These are phyloP conservation scores for Allium sativum DNA, from an alignment of 106 monocot species.

Conservation along the genomic window DNA sequence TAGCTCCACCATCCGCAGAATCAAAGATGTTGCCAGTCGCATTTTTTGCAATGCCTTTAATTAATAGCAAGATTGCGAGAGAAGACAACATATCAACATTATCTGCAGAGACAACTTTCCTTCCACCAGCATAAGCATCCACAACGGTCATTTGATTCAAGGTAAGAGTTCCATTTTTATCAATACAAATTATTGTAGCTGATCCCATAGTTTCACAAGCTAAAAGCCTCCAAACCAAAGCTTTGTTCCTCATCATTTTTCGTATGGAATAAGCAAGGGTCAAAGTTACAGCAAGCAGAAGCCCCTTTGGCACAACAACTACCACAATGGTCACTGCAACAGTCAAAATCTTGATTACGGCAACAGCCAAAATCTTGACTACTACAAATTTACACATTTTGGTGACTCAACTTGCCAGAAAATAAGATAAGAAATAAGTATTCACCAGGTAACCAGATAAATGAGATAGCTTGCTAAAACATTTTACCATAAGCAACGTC, in stretches of 20 bases:
- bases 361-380: too few species aligned
- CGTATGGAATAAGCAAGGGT: conserved; percentile 27
- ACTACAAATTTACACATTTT: too few species aligned
- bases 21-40: conserved; percentile 75
- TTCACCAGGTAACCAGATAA: too few species aligned
- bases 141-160: conserved; percentile 95
- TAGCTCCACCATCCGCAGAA: conserved; percentile 53
- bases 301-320: conserved; percentile 25
- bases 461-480: too few species aligned
- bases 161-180: conserved; percentile 91
- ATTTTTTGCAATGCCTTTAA: conserved; percentile 90
- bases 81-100: conserved; percentile 36
- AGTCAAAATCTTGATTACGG: conserved; percentile 51
- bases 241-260: conserved; percentile 25
- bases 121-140: conserved; percentile 65
- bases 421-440: too few species aligned
- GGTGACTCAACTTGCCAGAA: too few species aligned
- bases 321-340: conserved; percentile 44
- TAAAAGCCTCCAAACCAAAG: conserved; percentile 65
- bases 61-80: conserved; percentile 29
- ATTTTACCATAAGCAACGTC: too few species aligned
- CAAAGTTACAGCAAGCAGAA: conserved; percentile 26
- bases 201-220: conserved; percentile 99
- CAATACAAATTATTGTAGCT: conserved; percentile 94
- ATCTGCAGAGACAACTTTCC: conserved; percentile 31